These are phyloP conservation scores for Cystobasidiopsis lactophilus DNA, from an alignment of 768 basidiomycete species.

Conservation along the genomic window DNA sequence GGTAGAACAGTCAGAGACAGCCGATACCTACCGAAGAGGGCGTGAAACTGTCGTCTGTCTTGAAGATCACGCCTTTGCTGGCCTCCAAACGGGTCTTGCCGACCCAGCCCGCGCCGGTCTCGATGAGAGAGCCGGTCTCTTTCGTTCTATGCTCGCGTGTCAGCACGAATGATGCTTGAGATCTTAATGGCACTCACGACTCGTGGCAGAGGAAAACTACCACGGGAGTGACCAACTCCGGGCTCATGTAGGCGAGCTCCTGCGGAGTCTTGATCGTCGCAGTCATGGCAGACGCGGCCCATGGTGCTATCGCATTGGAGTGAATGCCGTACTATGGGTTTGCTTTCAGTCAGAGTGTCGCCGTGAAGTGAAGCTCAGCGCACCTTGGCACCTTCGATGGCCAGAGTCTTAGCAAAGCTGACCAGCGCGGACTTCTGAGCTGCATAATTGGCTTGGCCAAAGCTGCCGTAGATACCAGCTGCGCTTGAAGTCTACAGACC, in stretches of 20 bases:
- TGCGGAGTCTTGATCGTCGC: conserved; percentile 61
- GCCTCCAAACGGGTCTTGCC: conserved; percentile 87
- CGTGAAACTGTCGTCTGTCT: conserved; percentile 70
- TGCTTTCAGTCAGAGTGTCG: too few relatives aligned
- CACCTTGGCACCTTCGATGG: conserved; percentile 46
- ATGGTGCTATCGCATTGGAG: conserved; percentile 65
- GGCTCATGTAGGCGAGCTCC: conserved; percentile 47
- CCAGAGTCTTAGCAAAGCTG: conserved; percentile 77
- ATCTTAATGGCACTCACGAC: background rate
- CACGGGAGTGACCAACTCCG: conserved; percentile 78
- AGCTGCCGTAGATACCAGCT: conserved; percentile 57
- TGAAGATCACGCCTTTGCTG: conserved; percentile 67
- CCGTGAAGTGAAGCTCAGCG: too few relatives aligned
- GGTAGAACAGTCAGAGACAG: background rate
- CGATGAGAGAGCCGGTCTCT: conserved; percentile 66
- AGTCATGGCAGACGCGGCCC: conserved; percentile 93
- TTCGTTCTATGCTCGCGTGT: conserved; percentile 21
- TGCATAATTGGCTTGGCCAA: conserved; percentile 46
- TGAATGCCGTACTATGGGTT: conserved; percentile 42
- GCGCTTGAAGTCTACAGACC: conserved; percentile 84
- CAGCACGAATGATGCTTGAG: too few relatives aligned
- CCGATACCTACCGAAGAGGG: conserved; percentile 57
- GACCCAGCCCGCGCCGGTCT: conserved; percentile 77
- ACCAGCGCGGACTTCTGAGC: conserved; percentile 95
- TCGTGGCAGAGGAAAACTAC: conserved; percentile 50